These are phyloP conservation scores for Prunus mongolica DNA, from an alignment of 306 rosid genomes.

Conservation along the genomic window DNA sequence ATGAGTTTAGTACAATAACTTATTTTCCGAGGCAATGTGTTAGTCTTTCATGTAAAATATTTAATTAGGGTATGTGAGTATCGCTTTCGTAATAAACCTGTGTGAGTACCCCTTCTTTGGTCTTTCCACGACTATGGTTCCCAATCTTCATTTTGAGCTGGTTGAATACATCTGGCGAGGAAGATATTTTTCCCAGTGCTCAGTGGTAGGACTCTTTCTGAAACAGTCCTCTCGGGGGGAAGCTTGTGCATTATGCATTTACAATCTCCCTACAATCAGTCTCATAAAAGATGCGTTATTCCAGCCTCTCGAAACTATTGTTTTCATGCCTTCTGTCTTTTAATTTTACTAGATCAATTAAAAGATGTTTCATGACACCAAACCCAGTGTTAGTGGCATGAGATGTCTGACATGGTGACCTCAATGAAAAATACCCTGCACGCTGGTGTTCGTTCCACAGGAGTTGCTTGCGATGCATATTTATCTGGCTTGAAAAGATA, in stretches of 20 bases:
- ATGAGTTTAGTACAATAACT: not conserved
- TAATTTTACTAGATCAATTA: not conserved
- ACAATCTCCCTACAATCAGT: not conserved
- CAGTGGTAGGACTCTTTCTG: not conserved
- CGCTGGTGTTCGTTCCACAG: not conserved
- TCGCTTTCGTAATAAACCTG: no score
- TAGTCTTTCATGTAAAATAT: not conserved
- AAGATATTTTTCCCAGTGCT: not conserved
- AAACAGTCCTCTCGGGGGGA: not conserved
- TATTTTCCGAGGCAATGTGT: not conserved
- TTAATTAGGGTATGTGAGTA: no score
- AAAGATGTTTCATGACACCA: not conserved
- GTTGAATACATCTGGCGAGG: no score
- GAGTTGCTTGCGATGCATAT: not conserved
- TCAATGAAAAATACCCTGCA: not conserved
- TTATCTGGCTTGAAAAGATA: constrained; percentile 1
- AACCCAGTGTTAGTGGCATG: not conserved
- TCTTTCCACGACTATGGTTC: no score
- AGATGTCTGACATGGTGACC: not conserved
- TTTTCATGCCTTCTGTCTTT: not conserved
- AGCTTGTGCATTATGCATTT: not conserved
- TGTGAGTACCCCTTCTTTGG: no score
- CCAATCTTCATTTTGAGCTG: no score
- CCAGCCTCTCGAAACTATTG: not conserved
- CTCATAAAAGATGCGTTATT: not conserved